phyloP scores from a whole-genome alignment of 225 moss, liverwort and hornwort genomes.

The Polytrichum commune region DNA sequence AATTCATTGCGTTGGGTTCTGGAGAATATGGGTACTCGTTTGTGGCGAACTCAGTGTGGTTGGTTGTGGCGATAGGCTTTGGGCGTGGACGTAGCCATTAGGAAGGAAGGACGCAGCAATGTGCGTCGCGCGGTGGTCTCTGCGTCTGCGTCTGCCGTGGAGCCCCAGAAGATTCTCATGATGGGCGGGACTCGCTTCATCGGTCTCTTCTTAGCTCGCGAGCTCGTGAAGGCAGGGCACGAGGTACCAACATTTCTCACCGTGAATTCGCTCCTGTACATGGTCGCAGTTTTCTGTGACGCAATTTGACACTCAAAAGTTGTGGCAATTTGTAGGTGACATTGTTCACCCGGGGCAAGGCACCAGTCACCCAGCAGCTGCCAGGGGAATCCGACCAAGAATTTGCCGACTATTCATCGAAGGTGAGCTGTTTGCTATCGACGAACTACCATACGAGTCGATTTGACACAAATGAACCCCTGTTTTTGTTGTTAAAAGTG shows the following conservation, averaged over 20 bases:
- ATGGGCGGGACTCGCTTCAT: constrained; percentile 97
- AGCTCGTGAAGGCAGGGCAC: constrained; percentile 85
- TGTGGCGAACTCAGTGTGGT: constrained; percentile 17
- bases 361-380: constrained; percentile 74
- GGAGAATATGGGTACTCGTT: not conserved
- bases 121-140: constrained; percentile 32
- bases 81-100: constrained; percentile 25
- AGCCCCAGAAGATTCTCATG: constrained; percentile 78
- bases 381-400: constrained; percentile 89
- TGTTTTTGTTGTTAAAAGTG: too few relatives aligned
- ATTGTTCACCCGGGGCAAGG: constrained; percentile 92
- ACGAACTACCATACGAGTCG: too few relatives aligned
- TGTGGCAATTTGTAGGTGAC: constrained; percentile 56
- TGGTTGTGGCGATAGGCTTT: not conserved
- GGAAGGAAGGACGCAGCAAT: constrained; percentile 11
- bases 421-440: constrained; percentile 33
- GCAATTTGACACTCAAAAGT: too few relatives aligned
- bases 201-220: constrained; percentile 86
- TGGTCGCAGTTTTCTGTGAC: too few relatives aligned
- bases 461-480: too few relatives aligned
- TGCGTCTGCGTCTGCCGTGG: constrained; percentile 37
- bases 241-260: constrained; percentile 39
- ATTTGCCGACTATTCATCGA: constrained; percentile 71
- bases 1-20: not conserved
- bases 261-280: not conserved